A percentile compares a stretch with the other conserved stretches of the same genome.
Evolutionary conservation across 2,329 filamentous ascomycete genomes (phyloP).

Genomic region (Canariomyces notabilis): DNA sequence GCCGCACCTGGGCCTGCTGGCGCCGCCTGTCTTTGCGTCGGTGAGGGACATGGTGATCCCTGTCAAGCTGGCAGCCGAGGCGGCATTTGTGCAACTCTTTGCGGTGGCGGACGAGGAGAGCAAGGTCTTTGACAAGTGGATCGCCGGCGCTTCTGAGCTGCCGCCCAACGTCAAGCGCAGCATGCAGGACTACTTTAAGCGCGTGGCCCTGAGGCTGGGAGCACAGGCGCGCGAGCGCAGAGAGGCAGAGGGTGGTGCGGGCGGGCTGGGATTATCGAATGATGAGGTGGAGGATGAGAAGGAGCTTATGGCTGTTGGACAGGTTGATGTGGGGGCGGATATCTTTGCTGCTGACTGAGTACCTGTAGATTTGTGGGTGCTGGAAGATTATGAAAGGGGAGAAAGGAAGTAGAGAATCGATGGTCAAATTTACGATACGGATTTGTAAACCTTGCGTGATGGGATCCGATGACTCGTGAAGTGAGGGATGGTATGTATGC

Average conservation of each 20-base stretch:
- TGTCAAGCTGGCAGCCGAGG: slow-evolving; percentile 90
- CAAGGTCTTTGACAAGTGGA: slow-evolving; percentile 86
- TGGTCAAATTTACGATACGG: no score
- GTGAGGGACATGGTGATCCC: slow-evolving; percentile 91
- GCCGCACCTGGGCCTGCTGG: slow-evolving; percentile 75
- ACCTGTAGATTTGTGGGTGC: not conserved
- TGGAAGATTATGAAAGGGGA: no score
- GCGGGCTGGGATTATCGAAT: slow-evolving; percentile 77
- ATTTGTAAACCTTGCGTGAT: no score
- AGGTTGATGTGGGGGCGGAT: slow-evolving; percentile 71
- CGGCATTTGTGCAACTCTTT: slow-evolving; percentile 88
- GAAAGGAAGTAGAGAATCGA: no score
- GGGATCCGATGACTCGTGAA: no score
- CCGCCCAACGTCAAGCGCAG: slow-evolving; percentile 72
- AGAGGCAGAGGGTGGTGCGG: slow-evolving; percentile 85
- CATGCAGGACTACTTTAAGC: slow-evolving; percentile 97
- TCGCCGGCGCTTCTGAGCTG: slow-evolving; percentile 64
- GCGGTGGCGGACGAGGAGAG: slow-evolving; percentile 81
- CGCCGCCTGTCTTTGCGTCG: slow-evolving; percentile 77
- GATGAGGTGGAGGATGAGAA: slow-evolving; percentile 93
- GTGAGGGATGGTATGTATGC: no score
- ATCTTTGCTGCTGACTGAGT: slow-evolving; percentile 44
- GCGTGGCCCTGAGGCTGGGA: slow-evolving; percentile 80
- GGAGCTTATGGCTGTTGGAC: slow-evolving; percentile 94
- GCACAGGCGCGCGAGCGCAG: slow-evolving; percentile 80